phyloP scores from a whole-genome alignment of 1,284 basidiomycete species.

The Pseudozyma flocculosa region DNA sequence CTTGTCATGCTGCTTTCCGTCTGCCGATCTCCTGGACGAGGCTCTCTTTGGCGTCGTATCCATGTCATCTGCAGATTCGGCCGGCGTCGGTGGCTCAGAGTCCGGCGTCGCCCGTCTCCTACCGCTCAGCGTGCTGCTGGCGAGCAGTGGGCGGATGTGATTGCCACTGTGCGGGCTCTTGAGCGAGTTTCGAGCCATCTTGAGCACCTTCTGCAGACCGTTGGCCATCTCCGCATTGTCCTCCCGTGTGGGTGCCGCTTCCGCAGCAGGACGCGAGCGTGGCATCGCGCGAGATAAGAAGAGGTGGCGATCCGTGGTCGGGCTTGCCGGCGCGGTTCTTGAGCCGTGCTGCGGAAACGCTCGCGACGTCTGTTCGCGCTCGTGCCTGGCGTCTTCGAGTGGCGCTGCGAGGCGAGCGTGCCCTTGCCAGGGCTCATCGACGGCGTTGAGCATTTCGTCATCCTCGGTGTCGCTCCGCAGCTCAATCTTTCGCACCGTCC shows the following conservation, averaged over 20 bases:
- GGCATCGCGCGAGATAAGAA: not conserved
- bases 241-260: not conserved
- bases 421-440: not conserved
- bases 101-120: not conserved
- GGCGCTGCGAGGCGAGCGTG: not conserved
- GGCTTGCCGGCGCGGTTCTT: conserved; percentile 4
- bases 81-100: not conserved
- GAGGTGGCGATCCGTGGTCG: not conserved
- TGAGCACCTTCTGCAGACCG: conserved; percentile 18
- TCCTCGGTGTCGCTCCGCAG: conserved; percentile 25
- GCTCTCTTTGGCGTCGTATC: not conserved
- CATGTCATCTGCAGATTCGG: not conserved
- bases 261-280: not conserved
- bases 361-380: not conserved
- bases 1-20: no score
- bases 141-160: not conserved
- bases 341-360: not conserved
- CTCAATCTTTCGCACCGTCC: conserved; percentile 54
- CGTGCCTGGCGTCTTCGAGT: no score
- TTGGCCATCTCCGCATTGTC: conserved; percentile 6
- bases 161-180: not conserved
- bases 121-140: not conserved
- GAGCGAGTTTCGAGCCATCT: conserved; percentile 16
- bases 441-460: not conserved
- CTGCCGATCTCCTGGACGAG: no score